Base-by-base conservation (phyloP, 2,329 filamentous ascomycete genomes). In the Hypocreales sp. region DNA sequence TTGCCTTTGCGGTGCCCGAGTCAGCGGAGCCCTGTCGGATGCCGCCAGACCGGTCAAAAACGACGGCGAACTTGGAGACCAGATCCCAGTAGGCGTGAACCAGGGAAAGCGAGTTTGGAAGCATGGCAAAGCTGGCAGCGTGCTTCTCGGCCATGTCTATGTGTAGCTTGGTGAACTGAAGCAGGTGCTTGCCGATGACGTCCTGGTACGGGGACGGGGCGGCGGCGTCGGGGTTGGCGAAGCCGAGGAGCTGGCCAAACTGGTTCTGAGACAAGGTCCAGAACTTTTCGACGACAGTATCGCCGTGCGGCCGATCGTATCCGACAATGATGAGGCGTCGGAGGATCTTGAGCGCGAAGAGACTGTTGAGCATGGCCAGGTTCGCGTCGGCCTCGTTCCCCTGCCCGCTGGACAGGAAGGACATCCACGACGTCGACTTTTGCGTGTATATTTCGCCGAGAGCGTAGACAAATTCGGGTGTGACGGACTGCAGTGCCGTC, bases 141-240 rank as follows among this genome's bases (percentile, higher is more conserved):
- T 93, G 84, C 5, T 63, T 57, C 26, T 72, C 71, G 2, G 82
- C 73, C 76, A 95, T 87, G 30, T 83, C 76, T 21, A 92, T 64
- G 47, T 95, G 90, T 4, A 98, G 60, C 51, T 95, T 98, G 4
- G 86, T 76, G 26, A 95, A 76, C 45, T 95, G 86, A 22, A 94
- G 56, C 3, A 93, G 60, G 45, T 94, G 86, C 46, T 84, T 92
- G 37, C 80, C 79, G n/a, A 92, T 58, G 15, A 78, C 46, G 20
- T 65, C 67, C 32, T 69, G 67, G 15, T 72, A 64, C 4, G 56
- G 51, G 4, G 60, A 48, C 2, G 75, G 53, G 3, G 68, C 49
- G 5, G 58, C 53, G n/a, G 62, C 63, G 26, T 71, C 63, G 22
- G 64, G 59, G 37, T 64, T 62, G 27, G 77, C 60, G 32, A 78